These are phyloP conservation scores for Rhodotorula sp. DNA, from an alignment of 1,284 basidiomycete species.

Conservation along the genomic window DNA sequence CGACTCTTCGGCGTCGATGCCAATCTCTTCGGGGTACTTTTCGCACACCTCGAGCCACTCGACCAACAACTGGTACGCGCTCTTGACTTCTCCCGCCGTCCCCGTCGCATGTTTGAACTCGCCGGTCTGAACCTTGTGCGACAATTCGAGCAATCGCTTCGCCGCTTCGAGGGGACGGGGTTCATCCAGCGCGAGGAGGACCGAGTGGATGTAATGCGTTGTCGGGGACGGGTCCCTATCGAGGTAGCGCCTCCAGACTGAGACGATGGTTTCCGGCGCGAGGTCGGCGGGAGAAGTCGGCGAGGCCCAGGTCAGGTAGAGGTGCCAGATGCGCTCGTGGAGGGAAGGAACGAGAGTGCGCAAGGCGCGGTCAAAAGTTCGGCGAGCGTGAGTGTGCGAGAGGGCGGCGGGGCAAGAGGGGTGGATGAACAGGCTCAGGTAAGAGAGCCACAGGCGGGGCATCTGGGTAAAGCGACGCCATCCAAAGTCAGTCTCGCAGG, in stretches of 20 bases:
- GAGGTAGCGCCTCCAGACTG: slow-evolving; percentile 90
- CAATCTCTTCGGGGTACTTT: slow-evolving; percentile 85
- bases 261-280: slow-evolving; percentile 75
- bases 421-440: slow-evolving; percentile 85
- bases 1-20: slow-evolving; percentile 73
- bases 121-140: slow-evolving; percentile 53
- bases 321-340: slow-evolving; percentile 90
- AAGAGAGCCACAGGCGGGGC: slow-evolving; percentile 90
- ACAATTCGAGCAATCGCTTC: slow-evolving; percentile 80
- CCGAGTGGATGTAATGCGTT: slow-evolving; percentile 74
- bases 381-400: slow-evolving; percentile 83
- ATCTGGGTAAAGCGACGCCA: slow-evolving; percentile 57
- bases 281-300: slow-evolving; percentile 39
- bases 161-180: slow-evolving; percentile 89
- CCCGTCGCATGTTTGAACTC: slow-evolving; percentile 59
- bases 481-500: slow-evolving; percentile 8
- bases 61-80: slow-evolving; percentile 86
- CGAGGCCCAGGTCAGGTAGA: slow-evolving; percentile 86
- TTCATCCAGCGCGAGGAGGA: slow-evolving; percentile 62
- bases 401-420: slow-evolving; percentile 81
- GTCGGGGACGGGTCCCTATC: slow-evolving; percentile 70
- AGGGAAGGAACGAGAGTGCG: slow-evolving; percentile 90
- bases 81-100: slow-evolving; percentile 85
- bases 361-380: slow-evolving; percentile 91
- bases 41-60: slow-evolving; percentile 94